Evolutionary conservation across 257 asterid genomes (phyloP).

Genomic region (Solanum verrucosum): DNA sequence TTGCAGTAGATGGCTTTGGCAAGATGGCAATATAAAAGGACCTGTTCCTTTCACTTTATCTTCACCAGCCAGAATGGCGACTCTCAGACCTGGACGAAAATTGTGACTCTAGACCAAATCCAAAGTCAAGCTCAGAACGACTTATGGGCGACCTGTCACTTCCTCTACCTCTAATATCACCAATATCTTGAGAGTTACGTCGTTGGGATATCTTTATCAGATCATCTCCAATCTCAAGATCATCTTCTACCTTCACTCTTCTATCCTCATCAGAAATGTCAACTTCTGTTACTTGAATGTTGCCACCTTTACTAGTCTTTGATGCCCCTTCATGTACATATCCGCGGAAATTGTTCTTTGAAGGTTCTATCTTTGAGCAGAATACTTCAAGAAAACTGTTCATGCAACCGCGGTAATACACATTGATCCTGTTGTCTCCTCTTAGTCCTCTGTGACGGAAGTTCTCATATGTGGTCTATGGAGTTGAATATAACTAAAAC

Average conservation of each 20-base stretch:
- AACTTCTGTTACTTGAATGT: neutral
- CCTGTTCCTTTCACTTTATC: neutral
- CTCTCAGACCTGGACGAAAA: neutral
- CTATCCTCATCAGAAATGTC: slow-evolving; percentile 9
- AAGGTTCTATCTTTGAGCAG: slow-evolving; percentile 25
- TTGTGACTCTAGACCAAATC: neutral
- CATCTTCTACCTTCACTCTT: slow-evolving; percentile 39
- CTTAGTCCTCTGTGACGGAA: slow-evolving; percentile 30
- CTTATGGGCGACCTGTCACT: slow-evolving; percentile 2
- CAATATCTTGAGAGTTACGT: slow-evolving; percentile 16
- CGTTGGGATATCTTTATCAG: slow-evolving; percentile 32
- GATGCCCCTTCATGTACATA: slow-evolving; percentile 10
- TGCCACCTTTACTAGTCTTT: neutral
- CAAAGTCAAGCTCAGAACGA: slow-evolving; percentile 1
- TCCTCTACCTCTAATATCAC: slow-evolving; percentile 4
- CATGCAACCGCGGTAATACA: slow-evolving; percentile 29
- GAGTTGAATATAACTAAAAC: neutral
- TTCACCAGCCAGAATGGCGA: neutral
- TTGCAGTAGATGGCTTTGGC: neutral
- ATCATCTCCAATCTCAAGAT: slow-evolving; percentile 32
- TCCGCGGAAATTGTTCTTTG: slow-evolving; percentile 21
- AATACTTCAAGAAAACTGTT: slow-evolving; percentile 30
- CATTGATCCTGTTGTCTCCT: slow-evolving; percentile 26
- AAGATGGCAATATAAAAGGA: neutral
- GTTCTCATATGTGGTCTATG: slow-evolving; percentile 68